Evolutionary conservation across 495 filamentous ascomycete species (phyloP).

Genomic region (Letharia columbiana): DNA sequence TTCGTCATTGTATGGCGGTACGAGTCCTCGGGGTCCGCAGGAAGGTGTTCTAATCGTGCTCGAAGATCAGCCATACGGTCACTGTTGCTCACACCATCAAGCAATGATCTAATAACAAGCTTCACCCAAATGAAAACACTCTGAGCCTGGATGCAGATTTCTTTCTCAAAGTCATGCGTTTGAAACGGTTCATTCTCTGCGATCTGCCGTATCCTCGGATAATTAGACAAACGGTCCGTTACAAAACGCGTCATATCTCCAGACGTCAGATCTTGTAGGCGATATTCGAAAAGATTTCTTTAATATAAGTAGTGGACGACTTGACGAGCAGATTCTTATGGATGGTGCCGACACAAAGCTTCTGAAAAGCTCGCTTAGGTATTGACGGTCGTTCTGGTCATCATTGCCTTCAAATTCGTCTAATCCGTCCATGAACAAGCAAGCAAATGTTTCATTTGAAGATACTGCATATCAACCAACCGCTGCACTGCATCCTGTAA

Average conservation of each 20-base stretch:
- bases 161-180: constrained; percentile 11
- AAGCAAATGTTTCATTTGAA: constrained; percentile 23
- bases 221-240: constrained; percentile 20
- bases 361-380: constrained; percentile 24
- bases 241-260: constrained; percentile 30
- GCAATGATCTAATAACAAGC: constrained; percentile 23
- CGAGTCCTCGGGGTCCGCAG: constrained; percentile 16
- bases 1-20: constrained; percentile 19
- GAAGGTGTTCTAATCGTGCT: constrained; percentile 13
- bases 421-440: constrained; percentile 43
- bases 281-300: constrained; percentile 28
- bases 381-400: constrained; percentile 18
- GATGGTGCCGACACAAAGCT: constrained; percentile 17
- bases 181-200: neutral
- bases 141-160: constrained; percentile 27
- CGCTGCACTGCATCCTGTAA: constrained; percentile 18
- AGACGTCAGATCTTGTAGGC: constrained; percentile 29
- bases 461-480: constrained; percentile 6
- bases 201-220: neutral
- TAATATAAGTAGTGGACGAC: constrained; percentile 41
- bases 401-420: constrained; percentile 33
- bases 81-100: constrained; percentile 18
- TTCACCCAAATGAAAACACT: constrained; percentile 34
- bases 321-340: constrained; percentile 43
- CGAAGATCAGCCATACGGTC: constrained; percentile 17